Base-by-base conservation (phyloP, 257 asterid genomes). In the Cinchona pubescens region DNA sequence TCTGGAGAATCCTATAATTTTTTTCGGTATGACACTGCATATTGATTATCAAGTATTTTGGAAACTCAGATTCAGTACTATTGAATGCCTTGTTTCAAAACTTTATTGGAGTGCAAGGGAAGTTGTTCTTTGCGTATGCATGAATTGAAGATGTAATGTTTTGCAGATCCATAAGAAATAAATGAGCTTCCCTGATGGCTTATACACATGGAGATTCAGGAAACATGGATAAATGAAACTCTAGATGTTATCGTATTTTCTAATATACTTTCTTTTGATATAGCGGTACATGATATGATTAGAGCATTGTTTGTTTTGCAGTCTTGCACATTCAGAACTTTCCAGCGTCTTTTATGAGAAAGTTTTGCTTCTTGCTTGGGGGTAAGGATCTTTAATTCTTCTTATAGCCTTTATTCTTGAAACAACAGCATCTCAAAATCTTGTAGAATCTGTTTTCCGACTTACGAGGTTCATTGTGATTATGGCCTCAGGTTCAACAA, bases 251-350 rank as follows among this genome's bases (percentile, higher is more conserved):
- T 10, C 23, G 3, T 38, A 51, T 70, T 14, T 46, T 7, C 19
- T 5, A 15, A 49, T 32, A 21, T 19, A 12, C 46, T 34, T 9
- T 5, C 1, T 30, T 29, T 29, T 69, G 30, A 48, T 69, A n/a
- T 27, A 45, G 13, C 48, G 16, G 7, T 48, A 68, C 34, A 4
- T 32, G 42, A 18, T 70, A 19, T 71, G 73, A 37, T 51, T 62
- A 35, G 43, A 51, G n/a, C 35, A 18, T 72, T 75, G 34, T 67
- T 75, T 37, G 76, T 62, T 75, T 70, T 84, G 79, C 85, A 88
- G 92, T 72, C 86, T 88, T 38, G 92, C 92, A 37, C 90, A 86
- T 80, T 88, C 90, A 35, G 89, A 86, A 77, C 71, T 84, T 71
- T 86, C 89, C 27, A 84, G 88, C 34, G 88, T 88, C 64, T 86